phyloP scores from a whole-genome alignment of 352 stramenopile species.

The Globisporangium sylvaticum region DNA sequence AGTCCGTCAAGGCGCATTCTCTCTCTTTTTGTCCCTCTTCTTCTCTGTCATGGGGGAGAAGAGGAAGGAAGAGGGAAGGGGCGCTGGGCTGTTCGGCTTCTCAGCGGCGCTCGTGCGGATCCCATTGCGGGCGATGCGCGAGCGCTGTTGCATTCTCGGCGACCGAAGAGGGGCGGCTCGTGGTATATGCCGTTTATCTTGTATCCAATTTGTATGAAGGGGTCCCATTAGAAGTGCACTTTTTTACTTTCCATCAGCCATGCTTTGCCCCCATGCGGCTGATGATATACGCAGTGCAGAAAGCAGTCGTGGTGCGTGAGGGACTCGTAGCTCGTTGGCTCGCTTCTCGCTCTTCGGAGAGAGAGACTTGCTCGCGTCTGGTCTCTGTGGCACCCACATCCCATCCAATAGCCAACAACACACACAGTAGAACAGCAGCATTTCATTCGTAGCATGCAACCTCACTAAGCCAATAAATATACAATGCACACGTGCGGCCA shows the following conservation, averaged over 20 bases:
- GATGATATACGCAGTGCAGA: slow-evolving; percentile 86
- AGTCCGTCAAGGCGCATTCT: background rate
- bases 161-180: slow-evolving; percentile 29
- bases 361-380: slow-evolving; percentile 14
- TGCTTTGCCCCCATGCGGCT: slow-evolving; percentile 35
- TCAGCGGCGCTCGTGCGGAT: slow-evolving; percentile 32
- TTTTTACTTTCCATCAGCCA: slow-evolving; percentile 69
- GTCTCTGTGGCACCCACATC: slow-evolving; percentile 38
- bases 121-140: slow-evolving; percentile 40
- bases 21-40: background rate
- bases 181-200: slow-evolving; percentile 24
- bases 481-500: background rate
- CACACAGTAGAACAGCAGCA: background rate
- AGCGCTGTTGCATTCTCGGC: slow-evolving; percentile 39
- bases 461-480: background rate
- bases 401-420: background rate
- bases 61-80: background rate
- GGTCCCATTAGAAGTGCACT: slow-evolving; percentile 25
- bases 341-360: slow-evolving; percentile 3
- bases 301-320: slow-evolving; percentile 41
- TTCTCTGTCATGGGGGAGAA: background rate
- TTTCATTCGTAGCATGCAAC: background rate
- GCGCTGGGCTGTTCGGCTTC: slow-evolving; percentile 19
- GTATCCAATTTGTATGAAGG: background rate
- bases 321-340: slow-evolving; percentile 19